These are phyloP conservation scores for Oryza officinalis DNA, from an alignment of 176 grass and related monocot species.

Conservation along the genomic window DNA sequence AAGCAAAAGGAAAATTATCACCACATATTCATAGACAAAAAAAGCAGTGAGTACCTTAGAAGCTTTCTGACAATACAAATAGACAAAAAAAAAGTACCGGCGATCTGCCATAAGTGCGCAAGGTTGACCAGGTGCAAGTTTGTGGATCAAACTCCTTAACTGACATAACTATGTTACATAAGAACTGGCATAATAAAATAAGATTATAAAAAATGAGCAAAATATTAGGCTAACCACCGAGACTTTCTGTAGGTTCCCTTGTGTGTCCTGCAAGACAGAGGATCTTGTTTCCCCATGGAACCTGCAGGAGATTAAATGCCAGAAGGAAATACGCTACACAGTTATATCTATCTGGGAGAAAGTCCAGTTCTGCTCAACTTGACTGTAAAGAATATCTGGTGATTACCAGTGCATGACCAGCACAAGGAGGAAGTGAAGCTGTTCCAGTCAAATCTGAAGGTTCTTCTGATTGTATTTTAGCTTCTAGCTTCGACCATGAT, in stretches of 20 bases:
- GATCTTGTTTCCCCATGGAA: conserved; percentile 80
- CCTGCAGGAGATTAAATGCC: conserved; percentile 48
- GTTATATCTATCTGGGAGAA: conserved; percentile 12
- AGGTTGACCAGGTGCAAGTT: conserved; percentile 77
- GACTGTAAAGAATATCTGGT: not conserved
- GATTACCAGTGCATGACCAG: conserved; percentile 91
- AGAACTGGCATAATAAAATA: not conserved
- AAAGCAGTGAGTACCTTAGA: not conserved
- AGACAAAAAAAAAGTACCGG: conserved; percentile 65
- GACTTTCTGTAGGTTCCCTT: conserved; percentile 68
- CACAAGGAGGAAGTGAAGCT: conserved; percentile 57
- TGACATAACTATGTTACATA: conserved; percentile 38
- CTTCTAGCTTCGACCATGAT: conserved; percentile 89
- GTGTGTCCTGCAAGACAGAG: conserved; percentile 82
- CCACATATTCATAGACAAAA: not conserved
- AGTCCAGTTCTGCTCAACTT: not conserved
- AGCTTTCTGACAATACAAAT: not conserved
- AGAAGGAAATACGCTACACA: conserved; percentile 17
- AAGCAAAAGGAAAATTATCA: conserved; percentile 25
- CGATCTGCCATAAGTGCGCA: conserved; percentile 77
- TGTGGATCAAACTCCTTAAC: conserved; percentile 89
- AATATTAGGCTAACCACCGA: conserved; percentile 62
- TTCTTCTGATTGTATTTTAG: conserved; percentile 52
- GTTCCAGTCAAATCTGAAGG: conserved; percentile 52
- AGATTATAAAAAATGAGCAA: not conserved